Evolutionary conservation across 2,329 filamentous ascomycete species (phyloP), one percentile per base, ranked within the genome.

Genomic region (Trichoderma guizhouense): DNA sequence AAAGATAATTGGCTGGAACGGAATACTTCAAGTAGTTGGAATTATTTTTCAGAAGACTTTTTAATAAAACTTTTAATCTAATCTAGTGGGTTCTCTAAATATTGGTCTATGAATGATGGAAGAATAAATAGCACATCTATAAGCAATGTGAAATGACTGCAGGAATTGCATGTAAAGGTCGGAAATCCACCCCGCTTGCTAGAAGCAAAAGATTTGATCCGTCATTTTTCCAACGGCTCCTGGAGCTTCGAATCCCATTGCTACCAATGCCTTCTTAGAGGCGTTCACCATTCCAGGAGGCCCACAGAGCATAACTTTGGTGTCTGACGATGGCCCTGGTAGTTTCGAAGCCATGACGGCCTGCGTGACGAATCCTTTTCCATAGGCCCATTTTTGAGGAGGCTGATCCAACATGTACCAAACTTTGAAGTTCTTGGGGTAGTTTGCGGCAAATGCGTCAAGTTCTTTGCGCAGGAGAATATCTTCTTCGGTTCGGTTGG

Each of bases 261-360:
- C 79, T 0, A 79, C 79, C 73, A 89, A 76, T 7, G 79, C 80
- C 76, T 84, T 86, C 81, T 89, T 90, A 14, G 84, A 83, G 0
- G 86, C 87, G 62, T 85, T 85, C 2, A 90, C 80, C 87, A 91
- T 88, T 0, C 84, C 85, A 0, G 89, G 89, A 0, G 89, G 89
- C 0, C 89, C 89, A 74, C 89, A 91, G 2, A 91, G 79, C 81
- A 90, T 81, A 14, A 88, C 77, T 77, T 88, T 90, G 2, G 83
- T 82, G 15, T 87, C 85, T 0, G 76, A 53, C 0, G 79, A 81
- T 0, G 87, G 78, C 0, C 75, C 74, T 1, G 88, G 87, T 60
- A 91, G 80, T 34, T 77, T 81, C 72, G 86, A 81, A 63, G 72
- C n/a, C 75, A 91, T 84, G 32, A 89, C 76, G 0, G 86, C 83